A percentile compares a stretch with the other conserved stretches of the same genome.
Conservation (phyloP, 495 filamentous ascomycete species). For the Chaetomidium leptoderma region DNA sequence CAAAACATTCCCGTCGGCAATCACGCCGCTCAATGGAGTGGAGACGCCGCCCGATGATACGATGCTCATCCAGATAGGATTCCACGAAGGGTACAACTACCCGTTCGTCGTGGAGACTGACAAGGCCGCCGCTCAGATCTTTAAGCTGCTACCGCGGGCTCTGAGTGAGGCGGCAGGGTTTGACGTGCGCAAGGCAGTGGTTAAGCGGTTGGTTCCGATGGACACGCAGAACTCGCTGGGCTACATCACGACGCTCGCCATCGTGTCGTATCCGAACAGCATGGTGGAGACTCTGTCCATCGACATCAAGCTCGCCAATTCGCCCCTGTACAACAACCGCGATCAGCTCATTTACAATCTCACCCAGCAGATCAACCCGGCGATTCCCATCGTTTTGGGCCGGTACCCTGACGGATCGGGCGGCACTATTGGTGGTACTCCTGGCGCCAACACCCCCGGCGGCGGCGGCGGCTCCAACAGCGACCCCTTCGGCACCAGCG, state of each 20-base stretch:
- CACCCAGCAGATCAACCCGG: constrained; percentile 76
- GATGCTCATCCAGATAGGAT: constrained; percentile 74
- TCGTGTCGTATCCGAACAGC: constrained; percentile 65
- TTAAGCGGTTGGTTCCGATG: constrained; percentile 72
- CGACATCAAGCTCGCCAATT: constrained; percentile 63
- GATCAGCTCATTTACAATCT: constrained; percentile 58
- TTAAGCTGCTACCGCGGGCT: constrained; percentile 70
- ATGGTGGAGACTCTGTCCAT: constrained; percentile 58
- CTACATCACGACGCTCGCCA: constrained; percentile 79
- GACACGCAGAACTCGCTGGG: constrained; percentile 65
- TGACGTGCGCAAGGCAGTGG: constrained; percentile 48
- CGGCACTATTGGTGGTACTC: constrained; percentile 16
- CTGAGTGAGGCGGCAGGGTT: constrained; percentile 63
- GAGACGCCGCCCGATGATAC: constrained; percentile 54
- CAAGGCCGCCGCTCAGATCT: constrained; percentile 79
- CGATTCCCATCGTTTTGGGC: constrained; percentile 71
- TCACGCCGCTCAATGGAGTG: constrained; percentile 52
- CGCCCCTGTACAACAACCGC: constrained; percentile 67
- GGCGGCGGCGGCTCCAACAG: constrained; percentile 28
- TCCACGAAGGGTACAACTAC: constrained; percentile 75
- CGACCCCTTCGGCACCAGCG: constrained; percentile 38
- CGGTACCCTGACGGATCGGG: constrained; percentile 37
- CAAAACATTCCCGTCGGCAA: constrained; percentile 64
- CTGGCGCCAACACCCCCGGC: constrained; percentile 20
- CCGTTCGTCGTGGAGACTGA: constrained; percentile 66